Evolutionary conservation across 805 yeast genomes (phyloP).

Genomic region (Schwanniomyces pseudopolymorphus): DNA sequence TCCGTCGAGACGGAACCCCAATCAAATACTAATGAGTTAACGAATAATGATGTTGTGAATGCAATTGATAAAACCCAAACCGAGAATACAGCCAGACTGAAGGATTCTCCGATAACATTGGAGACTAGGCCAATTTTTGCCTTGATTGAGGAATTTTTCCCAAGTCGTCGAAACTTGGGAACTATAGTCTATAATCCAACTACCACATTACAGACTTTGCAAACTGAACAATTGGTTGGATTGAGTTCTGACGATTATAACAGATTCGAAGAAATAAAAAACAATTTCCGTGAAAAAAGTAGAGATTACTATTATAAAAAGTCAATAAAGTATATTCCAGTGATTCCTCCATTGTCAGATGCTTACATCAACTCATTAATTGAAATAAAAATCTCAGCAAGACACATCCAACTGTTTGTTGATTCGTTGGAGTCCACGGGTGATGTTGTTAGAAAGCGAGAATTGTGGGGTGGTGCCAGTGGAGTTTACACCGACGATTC

Average conservation of each 20-base stretch:
- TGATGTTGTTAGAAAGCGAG: conserved; percentile 27
- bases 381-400: conserved; percentile 56
- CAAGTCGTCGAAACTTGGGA: conserved; percentile 45
- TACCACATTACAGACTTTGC: conserved; percentile 48
- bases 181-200: conserved; percentile 56
- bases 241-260: conserved; percentile 29
- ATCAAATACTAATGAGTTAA: background rate
- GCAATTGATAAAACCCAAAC: background rate
- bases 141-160: conserved; percentile 25
- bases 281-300: conserved; percentile 22
- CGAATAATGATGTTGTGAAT: background rate
- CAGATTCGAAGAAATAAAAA: conserved; percentile 27
- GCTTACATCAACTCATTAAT: conserved; percentile 43
- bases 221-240: conserved; percentile 28
- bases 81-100: background rate
- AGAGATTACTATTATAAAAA: conserved; percentile 21
- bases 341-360: conserved; percentile 36
- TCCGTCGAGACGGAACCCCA: background rate
- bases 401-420: conserved; percentile 36
- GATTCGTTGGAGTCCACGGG: conserved; percentile 43
- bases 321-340: conserved; percentile 30
- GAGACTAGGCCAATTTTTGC: conserved; percentile 7
- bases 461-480: conserved; percentile 77
- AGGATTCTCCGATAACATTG: background rate
- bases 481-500: conserved; percentile 94